Percentiles rank a stretch among this genome's conserved stretches.
Conservation (phyloP, 2,329 filamentous ascomycete genomes). For the Scedosporium boydii region DNA sequence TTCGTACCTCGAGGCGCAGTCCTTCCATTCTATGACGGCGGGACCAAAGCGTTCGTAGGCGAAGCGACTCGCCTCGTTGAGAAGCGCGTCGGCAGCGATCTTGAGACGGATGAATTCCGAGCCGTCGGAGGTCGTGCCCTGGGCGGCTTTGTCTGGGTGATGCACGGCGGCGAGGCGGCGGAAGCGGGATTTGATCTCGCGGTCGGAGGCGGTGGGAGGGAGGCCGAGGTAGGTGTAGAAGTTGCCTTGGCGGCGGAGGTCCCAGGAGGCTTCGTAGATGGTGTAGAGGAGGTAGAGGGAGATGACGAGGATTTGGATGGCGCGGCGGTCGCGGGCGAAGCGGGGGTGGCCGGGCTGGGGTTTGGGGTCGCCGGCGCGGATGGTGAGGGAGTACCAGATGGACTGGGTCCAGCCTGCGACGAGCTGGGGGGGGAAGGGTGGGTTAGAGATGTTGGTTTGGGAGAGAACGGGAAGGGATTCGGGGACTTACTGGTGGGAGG, state of each 20-base stretch:
- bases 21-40: constrained; percentile 55
- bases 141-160: constrained; percentile 76
- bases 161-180: constrained; percentile 60
- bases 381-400: constrained; percentile 78
- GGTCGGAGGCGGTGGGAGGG: constrained; percentile 57
- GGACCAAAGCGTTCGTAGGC: constrained; percentile 87
- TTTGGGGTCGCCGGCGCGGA: constrained; percentile 79
- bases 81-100: constrained; percentile 70
- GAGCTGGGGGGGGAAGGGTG: constrained; percentile 39
- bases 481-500: constrained; percentile 32
- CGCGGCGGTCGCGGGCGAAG: constrained; percentile 64
- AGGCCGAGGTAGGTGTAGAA: constrained; percentile 75
- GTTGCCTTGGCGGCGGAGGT: constrained; percentile 59
- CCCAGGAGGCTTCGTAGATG: constrained; percentile 82
- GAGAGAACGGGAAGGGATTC: constrained; percentile 1
- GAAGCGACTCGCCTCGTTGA: constrained; percentile 68
- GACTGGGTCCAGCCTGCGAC: constrained; percentile 69
- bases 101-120: constrained; percentile 69
- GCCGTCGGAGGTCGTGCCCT: constrained; percentile 19
- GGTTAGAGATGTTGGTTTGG: not conserved
- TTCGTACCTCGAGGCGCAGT: constrained; percentile 60
- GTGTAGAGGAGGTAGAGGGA: constrained; percentile 81
- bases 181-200: constrained; percentile 75
- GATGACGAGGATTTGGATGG: constrained; percentile 77
- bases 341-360: constrained; percentile 61